Conservation (phyloP, 2,329 filamentous ascomycete species). For the Colletotrichum falcatum region DNA sequence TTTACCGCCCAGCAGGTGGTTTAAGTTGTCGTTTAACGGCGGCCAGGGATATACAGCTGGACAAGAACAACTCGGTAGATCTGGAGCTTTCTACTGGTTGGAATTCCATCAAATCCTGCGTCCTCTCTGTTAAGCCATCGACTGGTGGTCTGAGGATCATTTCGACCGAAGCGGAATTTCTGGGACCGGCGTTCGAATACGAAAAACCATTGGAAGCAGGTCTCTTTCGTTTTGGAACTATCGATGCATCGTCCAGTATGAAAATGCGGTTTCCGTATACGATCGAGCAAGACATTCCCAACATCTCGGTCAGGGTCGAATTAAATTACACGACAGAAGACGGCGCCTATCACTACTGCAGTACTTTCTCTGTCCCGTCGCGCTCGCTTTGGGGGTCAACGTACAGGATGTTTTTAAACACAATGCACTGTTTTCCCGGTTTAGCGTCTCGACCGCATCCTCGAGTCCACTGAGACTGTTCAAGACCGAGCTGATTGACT, state of each 20-base stretch:
- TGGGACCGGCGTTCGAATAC: slow-evolving; percentile 56
- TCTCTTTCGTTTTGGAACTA: slow-evolving; percentile 61
- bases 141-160: slow-evolving; percentile 75
- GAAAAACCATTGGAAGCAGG: slow-evolving; percentile 66
- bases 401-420: slow-evolving; percentile 97
- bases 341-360: slow-evolving; percentile 74
- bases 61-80: slow-evolving; percentile 82
- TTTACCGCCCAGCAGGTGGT: slow-evolving; percentile 77
- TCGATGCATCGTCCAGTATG: slow-evolving; percentile 60
- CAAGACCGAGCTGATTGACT: slow-evolving; percentile 76
- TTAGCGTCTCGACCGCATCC: slow-evolving; percentile 87
- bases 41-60: slow-evolving; percentile 80
- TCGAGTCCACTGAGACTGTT: slow-evolving; percentile 80
- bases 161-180: slow-evolving; percentile 68
- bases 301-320: slow-evolving; percentile 81
- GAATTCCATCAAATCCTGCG: slow-evolving; percentile 73
- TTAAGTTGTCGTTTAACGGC: slow-evolving; percentile 76
- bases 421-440: slow-evolving; percentile 83
- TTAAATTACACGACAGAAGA: slow-evolving; percentile 76
- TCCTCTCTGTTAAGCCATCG: slow-evolving; percentile 71
- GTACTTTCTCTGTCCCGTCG: slow-evolving; percentile 75
- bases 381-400: slow-evolving; percentile 90
- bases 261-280: slow-evolving; percentile 83
- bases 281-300: slow-evolving; percentile 79
- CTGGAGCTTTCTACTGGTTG: slow-evolving; percentile 79